Conservation (phyloP, 345 rosid species). For the Arabidopsis suecica region DNA sequence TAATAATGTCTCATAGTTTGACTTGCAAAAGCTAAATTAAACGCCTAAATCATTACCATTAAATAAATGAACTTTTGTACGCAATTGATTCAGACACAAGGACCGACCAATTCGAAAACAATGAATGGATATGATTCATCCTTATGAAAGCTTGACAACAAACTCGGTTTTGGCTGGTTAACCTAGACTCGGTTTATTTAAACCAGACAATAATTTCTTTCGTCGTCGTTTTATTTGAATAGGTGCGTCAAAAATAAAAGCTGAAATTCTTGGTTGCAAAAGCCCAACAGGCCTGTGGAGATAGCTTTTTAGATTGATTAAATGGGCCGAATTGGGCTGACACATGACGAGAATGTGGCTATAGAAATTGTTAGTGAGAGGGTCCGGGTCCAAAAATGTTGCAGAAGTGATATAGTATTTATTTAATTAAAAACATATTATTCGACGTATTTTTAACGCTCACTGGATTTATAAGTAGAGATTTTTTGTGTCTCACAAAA, state of each 20-base stretch:
- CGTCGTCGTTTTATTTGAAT: constrained; percentile 27
- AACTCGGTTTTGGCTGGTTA: background rate
- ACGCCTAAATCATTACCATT: constrained; percentile 25
- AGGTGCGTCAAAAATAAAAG: background rate
- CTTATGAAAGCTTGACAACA: background rate
- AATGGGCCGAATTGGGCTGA: constrained; percentile 28
- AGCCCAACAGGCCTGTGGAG: constrained; percentile 27
- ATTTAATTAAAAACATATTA: constrained; percentile 9
- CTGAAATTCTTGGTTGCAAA: background rate
- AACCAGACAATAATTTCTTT: constrained; percentile 43
- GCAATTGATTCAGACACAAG: constrained; percentile 41
- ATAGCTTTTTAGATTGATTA: background rate
- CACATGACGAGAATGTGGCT: background rate
- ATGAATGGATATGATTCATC: constrained; percentile 25
- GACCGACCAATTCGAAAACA: constrained; percentile 34
- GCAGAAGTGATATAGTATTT: background rate
- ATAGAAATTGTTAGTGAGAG: background rate
- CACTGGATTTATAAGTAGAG: constrained; percentile 28
- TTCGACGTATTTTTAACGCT: constrained; percentile 49
- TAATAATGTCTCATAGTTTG: constrained; percentile 32
- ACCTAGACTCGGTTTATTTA: constrained; percentile 18
- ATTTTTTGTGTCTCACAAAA: constrained; percentile 1
- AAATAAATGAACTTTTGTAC: constrained; percentile 1
- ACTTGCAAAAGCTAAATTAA: background rate
- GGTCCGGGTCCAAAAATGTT: background rate